Conservation (phyloP, 768 basidiomycete genomes). For the Hypholoma sublateritium region DNA sequence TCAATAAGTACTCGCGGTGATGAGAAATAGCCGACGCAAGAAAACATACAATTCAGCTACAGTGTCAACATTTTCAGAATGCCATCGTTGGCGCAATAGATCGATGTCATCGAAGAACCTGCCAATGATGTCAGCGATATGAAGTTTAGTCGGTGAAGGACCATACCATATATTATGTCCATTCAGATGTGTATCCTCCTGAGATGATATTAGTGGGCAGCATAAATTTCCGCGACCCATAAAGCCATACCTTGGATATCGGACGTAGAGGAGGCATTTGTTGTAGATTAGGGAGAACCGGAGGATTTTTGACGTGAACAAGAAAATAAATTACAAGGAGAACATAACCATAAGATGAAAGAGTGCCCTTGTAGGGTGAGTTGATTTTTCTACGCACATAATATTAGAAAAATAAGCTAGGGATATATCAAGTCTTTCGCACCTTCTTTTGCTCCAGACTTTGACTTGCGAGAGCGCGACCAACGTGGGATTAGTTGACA, state of each 20-base stretch:
- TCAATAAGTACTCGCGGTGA: conserved; percentile 11
- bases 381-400: conserved; percentile 81
- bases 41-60: conserved; percentile 82
- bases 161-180: conserved; percentile 80
- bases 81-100: conserved; percentile 87
- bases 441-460: conserved; percentile 98
- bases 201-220: conserved; percentile 11
- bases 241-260: conserved; percentile 62
- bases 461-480: conserved; percentile 66
- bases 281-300: conserved; percentile 94
- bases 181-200: conserved; percentile 81
- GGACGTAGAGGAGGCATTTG: conserved; percentile 90
- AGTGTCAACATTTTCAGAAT: conserved; percentile 87
- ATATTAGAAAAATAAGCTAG: background rate
- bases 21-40: background rate
- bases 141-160: background rate
- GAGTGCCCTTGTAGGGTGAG: conserved; percentile 94
- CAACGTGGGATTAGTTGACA: conserved; percentile 11
- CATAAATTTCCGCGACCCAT: conserved; percentile 1
- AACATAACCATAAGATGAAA: conserved; percentile 97
- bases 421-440: conserved; percentile 7
- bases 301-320: conserved; percentile 96
- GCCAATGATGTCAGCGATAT: conserved; percentile 13
- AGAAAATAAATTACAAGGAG: conserved; percentile 98
- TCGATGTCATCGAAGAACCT: conserved; percentile 99